Base-by-base conservation (phyloP, 768 basidiomycete species). In the Boletus fagicola region DNA sequence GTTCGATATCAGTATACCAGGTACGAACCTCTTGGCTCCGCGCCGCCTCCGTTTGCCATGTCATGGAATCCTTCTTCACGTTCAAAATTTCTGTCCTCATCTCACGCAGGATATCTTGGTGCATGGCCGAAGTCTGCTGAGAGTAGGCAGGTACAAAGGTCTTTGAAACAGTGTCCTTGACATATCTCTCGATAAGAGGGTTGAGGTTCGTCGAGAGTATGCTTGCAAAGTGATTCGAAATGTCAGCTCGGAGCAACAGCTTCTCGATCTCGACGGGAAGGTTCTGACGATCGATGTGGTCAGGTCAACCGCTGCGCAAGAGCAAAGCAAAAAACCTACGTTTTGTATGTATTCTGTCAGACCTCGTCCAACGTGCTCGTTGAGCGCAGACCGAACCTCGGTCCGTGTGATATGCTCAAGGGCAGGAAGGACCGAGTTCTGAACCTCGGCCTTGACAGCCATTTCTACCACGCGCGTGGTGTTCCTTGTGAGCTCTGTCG, bases 401-500 rank as follows among this genome's bases (percentile, higher is more conserved):
- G 74, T 83, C 73, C 85, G 88, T 10, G 90, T 93, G 68, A 93
- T 90, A 53, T 76, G 85, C 70, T 92, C 90, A 35, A 94, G 77
- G 9, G 90, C 83, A 5, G 92, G 92, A 20, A 93, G 77, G 13
- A 94, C 89, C 0, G 90, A 91, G 64, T 80, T 87, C 68, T 90
- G 90, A 16, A 94, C 87, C 68, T 93, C 92, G 51, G 76, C 79
- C 76, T 92, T 92, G 66, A 94, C 88, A 15, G 91, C 92, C 80
- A 88, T 81, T 75, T 94, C 92, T 44, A 94, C 92, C 48, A 93
- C 89, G 13, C 90, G 83, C 11, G 90, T 91, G 12, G 92, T 94
- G 63, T 93, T 93, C 74, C 88, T 85, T 10, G 88, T 92, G 50
- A 94, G 78, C 72, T 92, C 90, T 2, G 83, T 89, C 24, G 91